These are phyloP conservation scores for Pyrrhoderma noxium DNA, from an alignment of 1,284 basidiomycete species.

Conservation along the genomic window DNA sequence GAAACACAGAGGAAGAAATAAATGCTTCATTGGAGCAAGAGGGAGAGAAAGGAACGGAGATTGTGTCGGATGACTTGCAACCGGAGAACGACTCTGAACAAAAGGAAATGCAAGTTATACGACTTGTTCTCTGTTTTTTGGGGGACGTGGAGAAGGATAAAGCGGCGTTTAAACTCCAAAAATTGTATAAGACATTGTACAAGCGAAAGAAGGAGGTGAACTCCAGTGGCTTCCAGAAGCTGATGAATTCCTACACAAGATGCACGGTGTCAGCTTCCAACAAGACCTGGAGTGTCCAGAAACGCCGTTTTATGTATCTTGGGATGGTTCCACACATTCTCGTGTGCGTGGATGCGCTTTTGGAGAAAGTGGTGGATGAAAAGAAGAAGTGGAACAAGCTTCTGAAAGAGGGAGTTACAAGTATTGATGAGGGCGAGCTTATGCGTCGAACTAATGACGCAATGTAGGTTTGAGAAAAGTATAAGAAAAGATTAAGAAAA, in stretches of 20 bases:
- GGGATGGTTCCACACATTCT: constrained; percentile 6
- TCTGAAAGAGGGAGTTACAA: no score
- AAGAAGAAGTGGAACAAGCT: constrained; percentile 5
- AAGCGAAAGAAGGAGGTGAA: background rate
- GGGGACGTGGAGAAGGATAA: background rate
- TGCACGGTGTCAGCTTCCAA: background rate
- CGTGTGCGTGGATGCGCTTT: constrained; percentile 4
- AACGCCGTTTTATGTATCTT: background rate
- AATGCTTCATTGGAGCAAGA: no score
- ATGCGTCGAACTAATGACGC: no score
- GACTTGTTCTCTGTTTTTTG: background rate
- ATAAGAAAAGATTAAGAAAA: no score
- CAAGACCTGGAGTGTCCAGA: background rate
- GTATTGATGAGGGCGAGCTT: no score
- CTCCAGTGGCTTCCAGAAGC: background rate
- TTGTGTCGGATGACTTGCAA: no score
- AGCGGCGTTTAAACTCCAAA: background rate
- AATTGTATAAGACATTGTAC: background rate
- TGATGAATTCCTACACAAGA: background rate
- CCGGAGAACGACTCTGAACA: no score
- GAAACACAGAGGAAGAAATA: no score
- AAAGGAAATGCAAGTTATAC: background rate
- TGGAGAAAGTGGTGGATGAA: background rate
- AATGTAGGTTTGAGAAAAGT: no score
- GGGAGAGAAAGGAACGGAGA: no score